Percentiles rank a stretch among this genome's conserved stretches.
These are phyloP conservation scores for Plectosphaerella plurivora DNA, from an alignment of 2,329 filamentous ascomycete species.

Conservation along the genomic window DNA sequence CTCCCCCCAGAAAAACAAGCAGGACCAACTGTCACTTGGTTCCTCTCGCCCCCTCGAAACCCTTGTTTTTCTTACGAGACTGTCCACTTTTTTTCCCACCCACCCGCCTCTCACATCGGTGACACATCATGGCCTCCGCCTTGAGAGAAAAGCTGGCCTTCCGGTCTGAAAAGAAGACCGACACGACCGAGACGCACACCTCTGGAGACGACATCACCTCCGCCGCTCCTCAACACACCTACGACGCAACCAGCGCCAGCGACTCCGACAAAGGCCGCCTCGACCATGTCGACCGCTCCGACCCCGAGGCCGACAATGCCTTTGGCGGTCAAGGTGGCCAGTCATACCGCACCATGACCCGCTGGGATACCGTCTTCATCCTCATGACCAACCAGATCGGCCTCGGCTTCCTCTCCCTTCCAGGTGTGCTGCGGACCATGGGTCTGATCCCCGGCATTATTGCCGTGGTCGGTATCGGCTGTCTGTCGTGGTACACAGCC, in stretches of 20 bases:
- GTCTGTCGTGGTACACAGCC: not conserved
- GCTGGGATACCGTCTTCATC: slow-evolving; percentile 25
- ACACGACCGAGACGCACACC: not conserved
- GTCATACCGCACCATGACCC: slow-evolving; percentile 25
- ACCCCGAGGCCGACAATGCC: slow-evolving; percentile 11
- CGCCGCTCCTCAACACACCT: not conserved
- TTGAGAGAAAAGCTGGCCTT: too few species aligned
- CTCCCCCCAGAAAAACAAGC: too few species aligned
- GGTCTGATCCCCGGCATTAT: not conserved
- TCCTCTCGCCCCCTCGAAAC: too few species aligned
- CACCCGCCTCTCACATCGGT: too few species aligned
- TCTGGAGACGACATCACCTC: not conserved
- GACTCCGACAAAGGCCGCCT: not conserved
- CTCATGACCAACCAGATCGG: slow-evolving; percentile 1
- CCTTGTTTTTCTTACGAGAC: too few species aligned
- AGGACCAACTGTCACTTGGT: too few species aligned
- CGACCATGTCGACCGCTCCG: not conserved
- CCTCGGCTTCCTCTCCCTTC: not conserved
- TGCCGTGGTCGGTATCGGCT: not conserved
- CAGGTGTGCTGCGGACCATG: not conserved
- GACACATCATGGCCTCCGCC: too few species aligned
- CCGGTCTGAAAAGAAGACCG: not conserved
- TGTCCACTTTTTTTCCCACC: too few species aligned
- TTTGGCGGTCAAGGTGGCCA: slow-evolving; percentile 24
- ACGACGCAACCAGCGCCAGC: not conserved